Evolutionary conservation across 306 rosid species (phyloP).

Genomic region (Quercus engelmannii): DNA sequence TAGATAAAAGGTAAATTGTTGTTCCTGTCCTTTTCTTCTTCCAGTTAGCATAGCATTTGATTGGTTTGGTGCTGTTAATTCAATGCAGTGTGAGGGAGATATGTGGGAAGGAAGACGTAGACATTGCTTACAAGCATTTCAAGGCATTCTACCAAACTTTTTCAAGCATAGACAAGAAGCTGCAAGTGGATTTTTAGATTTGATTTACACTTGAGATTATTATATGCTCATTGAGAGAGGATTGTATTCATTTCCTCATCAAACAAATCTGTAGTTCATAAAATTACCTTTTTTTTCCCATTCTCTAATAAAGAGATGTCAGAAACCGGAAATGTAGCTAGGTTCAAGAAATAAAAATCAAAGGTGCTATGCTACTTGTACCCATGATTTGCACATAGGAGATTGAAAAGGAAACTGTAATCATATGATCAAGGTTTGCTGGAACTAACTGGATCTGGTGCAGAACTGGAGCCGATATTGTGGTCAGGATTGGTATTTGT

Average conservation of each 20-base stretch:
- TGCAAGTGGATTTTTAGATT: conserved; percentile 58
- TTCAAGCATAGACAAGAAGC: conserved; percentile 71
- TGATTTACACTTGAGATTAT: neutral
- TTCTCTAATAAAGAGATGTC: neutral
- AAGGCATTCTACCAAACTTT: conserved; percentile 80
- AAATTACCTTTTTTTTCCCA: neutral
- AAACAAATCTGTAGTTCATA: neutral
- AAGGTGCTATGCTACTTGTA: neutral
- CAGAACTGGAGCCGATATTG: conserved; percentile 23
- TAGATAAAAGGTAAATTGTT: neutral
- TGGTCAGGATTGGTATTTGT: conserved; percentile 10
- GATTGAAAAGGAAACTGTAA: neutral
- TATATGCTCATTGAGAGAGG: neutral
- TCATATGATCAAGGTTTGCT: conserved; percentile 2
- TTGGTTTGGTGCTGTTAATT: neutral
- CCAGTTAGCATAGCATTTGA: neutral
- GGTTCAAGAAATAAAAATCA: neutral
- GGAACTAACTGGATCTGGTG: conserved; percentile 4
- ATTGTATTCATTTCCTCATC: neutral
- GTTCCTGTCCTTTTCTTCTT: conserved; percentile 17
- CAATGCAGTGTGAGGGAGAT: conserved; percentile 81
- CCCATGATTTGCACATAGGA: neutral
- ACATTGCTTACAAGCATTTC: conserved; percentile 87
- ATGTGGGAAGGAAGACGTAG: conserved; percentile 89
- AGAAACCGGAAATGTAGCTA: neutral